These are phyloP conservation scores for Lobulomyces angularis DNA, from an alignment of 192 early-diverging fungal species.

Conservation along the genomic window DNA sequence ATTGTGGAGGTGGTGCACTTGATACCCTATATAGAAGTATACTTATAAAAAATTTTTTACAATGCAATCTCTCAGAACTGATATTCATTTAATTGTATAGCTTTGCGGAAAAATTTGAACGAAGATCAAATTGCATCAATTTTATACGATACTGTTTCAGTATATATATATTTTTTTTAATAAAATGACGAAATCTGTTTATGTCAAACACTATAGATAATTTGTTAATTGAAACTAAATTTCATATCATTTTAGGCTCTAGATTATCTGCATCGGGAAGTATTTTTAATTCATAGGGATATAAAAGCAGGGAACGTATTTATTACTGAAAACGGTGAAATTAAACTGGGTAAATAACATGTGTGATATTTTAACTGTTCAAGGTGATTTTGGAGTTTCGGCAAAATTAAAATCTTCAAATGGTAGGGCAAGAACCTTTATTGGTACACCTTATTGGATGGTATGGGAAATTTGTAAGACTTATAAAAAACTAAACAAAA, in stretches of 20 bases:
- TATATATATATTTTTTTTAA: constrained; percentile 7
- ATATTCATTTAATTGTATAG: constrained; percentile 9
- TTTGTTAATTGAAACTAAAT: background rate
- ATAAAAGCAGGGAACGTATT: constrained; percentile 54
- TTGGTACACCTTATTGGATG: constrained; percentile 41
- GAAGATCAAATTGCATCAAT: constrained; percentile 44
- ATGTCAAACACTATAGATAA: background rate
- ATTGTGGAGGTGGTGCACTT: constrained; percentile 43
- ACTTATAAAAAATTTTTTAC: background rate
- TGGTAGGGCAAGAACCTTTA: constrained; percentile 41
- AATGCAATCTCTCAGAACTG: background rate
- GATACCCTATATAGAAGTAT: constrained; percentile 48
- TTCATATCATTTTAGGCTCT: constrained; percentile 33
- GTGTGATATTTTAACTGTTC: background rate
- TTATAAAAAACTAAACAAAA: constrained; percentile 8
- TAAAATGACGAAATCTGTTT: no score
- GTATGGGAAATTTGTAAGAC: background rate
- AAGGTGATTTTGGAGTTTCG: constrained; percentile 52
- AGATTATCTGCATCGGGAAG: constrained; percentile 45
- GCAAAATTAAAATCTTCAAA: constrained; percentile 29
- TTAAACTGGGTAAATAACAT: constrained; percentile 29
- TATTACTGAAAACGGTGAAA: constrained; percentile 36
- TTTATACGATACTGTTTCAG: constrained; percentile 43
- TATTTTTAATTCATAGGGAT: constrained; percentile 44
- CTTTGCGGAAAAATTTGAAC: constrained; percentile 37